A percentile compares a stretch with the other conserved stretches of the same genome.
phyloP scores from a whole-genome alignment of 169 alveolate species.

The Fabrea salina region DNA sequence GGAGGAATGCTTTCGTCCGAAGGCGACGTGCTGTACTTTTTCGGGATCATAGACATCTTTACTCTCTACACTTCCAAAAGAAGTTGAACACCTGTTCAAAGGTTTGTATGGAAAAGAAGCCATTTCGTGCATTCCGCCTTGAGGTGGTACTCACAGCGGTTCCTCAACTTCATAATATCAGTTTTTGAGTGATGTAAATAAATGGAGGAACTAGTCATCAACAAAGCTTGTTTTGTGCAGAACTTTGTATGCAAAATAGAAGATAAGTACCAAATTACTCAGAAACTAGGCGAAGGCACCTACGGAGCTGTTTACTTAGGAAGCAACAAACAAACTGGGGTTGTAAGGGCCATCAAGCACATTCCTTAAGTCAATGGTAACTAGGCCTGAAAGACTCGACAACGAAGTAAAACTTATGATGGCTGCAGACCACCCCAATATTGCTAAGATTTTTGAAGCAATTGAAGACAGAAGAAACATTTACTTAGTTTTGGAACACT shows the following conservation, averaged over 20 bases:
- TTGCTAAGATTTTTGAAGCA: background rate
- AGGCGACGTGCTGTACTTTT: background rate
- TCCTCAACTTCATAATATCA: slow-evolving; percentile 2
- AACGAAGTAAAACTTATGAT: no score
- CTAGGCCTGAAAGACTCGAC: no score
- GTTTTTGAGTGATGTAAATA: background rate
- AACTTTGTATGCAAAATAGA: background rate
- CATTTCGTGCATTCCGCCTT: slow-evolving; percentile 20
- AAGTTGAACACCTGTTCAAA: slow-evolving; percentile 30
- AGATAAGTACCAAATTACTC: background rate
- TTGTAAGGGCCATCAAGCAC: slow-evolving; percentile 64
- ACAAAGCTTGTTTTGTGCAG: slow-evolving; percentile 11
- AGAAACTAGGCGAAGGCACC: slow-evolving; percentile 25
- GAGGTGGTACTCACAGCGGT: background rate
- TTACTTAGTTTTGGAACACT: background rate
- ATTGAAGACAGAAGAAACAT: background rate
- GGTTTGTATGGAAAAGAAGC: background rate
- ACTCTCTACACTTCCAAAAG: slow-evolving; percentile 4
- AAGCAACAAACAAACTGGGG: background rate
- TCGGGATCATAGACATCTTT: slow-evolving; percentile 31
- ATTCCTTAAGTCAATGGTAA: slow-evolving; percentile 62
- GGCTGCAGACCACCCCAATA: background rate
- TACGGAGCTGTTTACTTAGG: slow-evolving; percentile 22
- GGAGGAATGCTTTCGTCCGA: slow-evolving; percentile 1
- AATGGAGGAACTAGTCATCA: background rate